Evolutionary conservation across 139 green algal genomes (phyloP).

Genomic region (Gonium pectorale): DNA sequence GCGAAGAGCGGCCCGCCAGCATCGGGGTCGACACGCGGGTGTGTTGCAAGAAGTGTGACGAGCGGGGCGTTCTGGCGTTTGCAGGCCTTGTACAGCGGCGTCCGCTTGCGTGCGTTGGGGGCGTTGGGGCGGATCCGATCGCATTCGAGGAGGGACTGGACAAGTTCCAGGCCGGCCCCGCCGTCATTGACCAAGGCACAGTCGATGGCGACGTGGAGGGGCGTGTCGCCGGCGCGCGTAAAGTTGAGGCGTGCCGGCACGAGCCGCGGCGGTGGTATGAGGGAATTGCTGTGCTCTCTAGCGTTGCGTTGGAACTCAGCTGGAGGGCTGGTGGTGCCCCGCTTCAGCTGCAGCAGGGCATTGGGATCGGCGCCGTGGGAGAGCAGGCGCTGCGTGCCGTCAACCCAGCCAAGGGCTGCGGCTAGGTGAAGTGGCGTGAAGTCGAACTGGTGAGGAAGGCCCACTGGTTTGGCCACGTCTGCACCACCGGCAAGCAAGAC

Average conservation of each 20-base stretch:
- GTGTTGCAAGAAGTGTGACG: background rate
- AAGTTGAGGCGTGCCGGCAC: background rate
- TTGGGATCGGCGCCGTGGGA: background rate
- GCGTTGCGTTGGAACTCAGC: too few relatives aligned
- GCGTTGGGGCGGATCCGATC: background rate
- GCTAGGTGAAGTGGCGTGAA: conserved; percentile 26
- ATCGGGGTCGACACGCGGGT: conserved; percentile 10
- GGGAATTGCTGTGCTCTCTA: too few relatives aligned
- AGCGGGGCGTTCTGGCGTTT: background rate
- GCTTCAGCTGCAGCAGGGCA: background rate
- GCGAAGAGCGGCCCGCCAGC: conserved; percentile 12
- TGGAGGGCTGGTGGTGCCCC: background rate
- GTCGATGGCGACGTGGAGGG: conserved; percentile 21
- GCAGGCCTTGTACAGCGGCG: conserved; percentile 36
- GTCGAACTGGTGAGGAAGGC: background rate
- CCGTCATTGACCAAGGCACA: background rate
- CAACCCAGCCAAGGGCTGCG: background rate
- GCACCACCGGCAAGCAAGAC: background rate
- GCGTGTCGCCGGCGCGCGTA: background rate
- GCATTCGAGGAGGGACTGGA: background rate
- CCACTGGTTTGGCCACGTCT: conserved; percentile 20
- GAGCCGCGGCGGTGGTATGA: background rate
- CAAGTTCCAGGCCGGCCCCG: background rate
- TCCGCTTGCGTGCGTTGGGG: background rate
- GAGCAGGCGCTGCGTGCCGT: background rate